Evolutionary conservation across 352 stramenopile species (phyloP).

Genomic region (Phytophthora fragariaefolia): DNA sequence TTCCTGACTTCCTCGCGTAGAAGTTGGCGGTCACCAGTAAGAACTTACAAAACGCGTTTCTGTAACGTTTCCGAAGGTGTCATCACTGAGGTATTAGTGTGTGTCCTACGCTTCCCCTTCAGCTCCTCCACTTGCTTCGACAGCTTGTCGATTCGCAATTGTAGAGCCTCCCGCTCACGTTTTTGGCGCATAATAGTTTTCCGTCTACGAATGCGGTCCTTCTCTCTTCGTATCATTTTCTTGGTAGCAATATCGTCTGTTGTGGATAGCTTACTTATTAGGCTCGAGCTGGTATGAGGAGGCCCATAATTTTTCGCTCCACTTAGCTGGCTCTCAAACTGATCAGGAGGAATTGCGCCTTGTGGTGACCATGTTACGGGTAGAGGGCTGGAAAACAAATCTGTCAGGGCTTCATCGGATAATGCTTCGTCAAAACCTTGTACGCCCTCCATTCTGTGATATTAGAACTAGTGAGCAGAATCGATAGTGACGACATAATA

Average conservation of each 20-base stretch:
- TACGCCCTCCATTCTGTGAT: no score
- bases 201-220: slow-evolving; percentile 18
- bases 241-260: neutral
- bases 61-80: neutral
- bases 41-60: neutral
- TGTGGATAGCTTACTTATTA: neutral
- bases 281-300: neutral
- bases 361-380: neutral
- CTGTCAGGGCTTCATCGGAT: no score
- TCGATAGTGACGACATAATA: no score
- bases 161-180: slow-evolving; percentile 5
- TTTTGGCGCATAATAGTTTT: slow-evolving; percentile 5
- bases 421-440: no score
- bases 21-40: slow-evolving; percentile 5
- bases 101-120: neutral
- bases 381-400: no score
- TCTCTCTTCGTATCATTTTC: slow-evolving; percentile 13
- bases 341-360: neutral
- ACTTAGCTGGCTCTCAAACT: neutral
- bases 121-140: slow-evolving; percentile 6
- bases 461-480: no score
- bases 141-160: slow-evolving; percentile 5
- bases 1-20: slow-evolving; percentile 13
- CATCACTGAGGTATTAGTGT: neutral
- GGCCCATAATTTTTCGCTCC: no score